Base-by-base conservation (phyloP, 106 monocot genomes). In the Apostasia shenzhenica region DNA sequence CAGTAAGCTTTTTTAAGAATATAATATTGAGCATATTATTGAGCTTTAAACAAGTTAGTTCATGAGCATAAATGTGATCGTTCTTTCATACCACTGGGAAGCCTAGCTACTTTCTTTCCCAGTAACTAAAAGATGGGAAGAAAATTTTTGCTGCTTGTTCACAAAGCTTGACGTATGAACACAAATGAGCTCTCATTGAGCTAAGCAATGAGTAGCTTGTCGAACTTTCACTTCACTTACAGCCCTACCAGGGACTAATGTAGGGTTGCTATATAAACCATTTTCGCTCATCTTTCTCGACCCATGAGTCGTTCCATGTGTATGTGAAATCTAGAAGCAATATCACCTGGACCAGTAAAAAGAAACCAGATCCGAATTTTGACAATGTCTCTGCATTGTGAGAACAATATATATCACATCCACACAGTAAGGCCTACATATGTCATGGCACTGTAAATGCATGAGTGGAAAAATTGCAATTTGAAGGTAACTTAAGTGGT, bases 241-340 rank as follows among this genome's bases (percentile, higher is more conserved):
- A 26, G 26, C 26, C 26, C 26, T 26, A 26, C 26, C 26, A 26
- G 26, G 26, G 26, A 26, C 26, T 26, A 26, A 26, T 26, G 26
- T 8, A 14, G 48, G 61, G 54, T 39, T 44, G 39, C 14, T 61
- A 44, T 14, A 69, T 75, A 5, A 38, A 91, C 95, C 91, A 95
- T 80, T 88, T 95, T 59, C 78, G 85, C 69, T 91, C 91, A 76
- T 95, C 88, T 80, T 88, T 95, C 72, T 91, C 95, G 45, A 91
- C 88, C 91, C 91, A 95, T 48, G 91, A 78, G 68, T 95, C 91
- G 84, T 95, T 91, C 95, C 88, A 88, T 55, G 77, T 80, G 40
- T 91, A 85, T 56, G 75, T 75, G 56, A 95, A 95, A 70, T 95
- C 91, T 51, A 91, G 69, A n/a, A 95, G 81, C 47, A 94, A 61